phyloP scores from a whole-genome alignment of 148 eudicot genomes.

The Amaranthus hypochondriacus region DNA sequence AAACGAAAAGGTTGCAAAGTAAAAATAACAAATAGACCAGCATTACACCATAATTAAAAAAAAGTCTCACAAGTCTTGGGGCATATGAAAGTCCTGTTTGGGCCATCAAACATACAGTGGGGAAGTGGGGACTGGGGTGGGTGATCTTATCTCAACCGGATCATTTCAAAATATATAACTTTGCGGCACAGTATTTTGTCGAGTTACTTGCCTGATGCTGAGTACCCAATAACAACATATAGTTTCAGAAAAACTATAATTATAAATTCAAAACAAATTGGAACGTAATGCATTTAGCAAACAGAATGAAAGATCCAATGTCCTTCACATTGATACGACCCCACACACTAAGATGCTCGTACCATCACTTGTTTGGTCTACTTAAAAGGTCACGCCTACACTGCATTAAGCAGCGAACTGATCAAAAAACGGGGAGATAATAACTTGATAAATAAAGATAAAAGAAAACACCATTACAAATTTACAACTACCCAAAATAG shows the following conservation, averaged over 20 bases:
- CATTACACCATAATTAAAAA: background rate
- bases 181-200: background rate
- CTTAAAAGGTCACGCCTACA: background rate
- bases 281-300: background rate
- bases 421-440: no score
- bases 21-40: background rate
- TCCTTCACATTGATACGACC: background rate
- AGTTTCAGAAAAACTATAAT: background rate
- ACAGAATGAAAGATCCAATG: background rate
- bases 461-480: no score
- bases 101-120: background rate
- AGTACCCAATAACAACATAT: background rate
- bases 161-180: background rate
- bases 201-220: background rate
- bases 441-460: no score
- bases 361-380: background rate
- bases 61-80: background rate
- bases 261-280: no score
- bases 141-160: background rate
- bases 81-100: no score
- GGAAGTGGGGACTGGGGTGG: background rate
- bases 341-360: background rate
- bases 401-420: background rate
- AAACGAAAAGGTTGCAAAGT: background rate
- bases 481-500: no score